Percentiles rank a stretch among this genome's conserved stretches.
Evolutionary conservation across 441 rosid genomes (phyloP).

Genomic region (Populus trichocarpa): DNA sequence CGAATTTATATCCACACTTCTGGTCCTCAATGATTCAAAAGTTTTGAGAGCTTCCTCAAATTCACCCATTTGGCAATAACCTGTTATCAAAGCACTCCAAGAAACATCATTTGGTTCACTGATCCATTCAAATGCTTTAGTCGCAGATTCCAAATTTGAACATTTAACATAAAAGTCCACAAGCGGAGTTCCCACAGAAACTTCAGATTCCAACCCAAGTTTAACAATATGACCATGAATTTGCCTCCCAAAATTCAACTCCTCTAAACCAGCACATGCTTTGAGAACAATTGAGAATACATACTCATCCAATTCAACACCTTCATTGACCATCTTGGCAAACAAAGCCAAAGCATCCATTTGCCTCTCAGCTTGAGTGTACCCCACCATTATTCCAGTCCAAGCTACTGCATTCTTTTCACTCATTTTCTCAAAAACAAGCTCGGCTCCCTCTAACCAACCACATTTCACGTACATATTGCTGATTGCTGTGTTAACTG

Average conservation of each 20-base stretch:
- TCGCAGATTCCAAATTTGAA: conserved; percentile 39
- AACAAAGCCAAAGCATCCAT: conserved; percentile 43
- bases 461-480: conserved; percentile 51
- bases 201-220: conserved; percentile 50
- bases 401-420: conserved; percentile 45
- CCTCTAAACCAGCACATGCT: conserved; percentile 41
- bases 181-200: conserved; percentile 56
- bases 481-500: conserved; percentile 52
- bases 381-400: conserved; percentile 73
- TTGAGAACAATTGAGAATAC: conserved; percentile 61
- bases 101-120: conserved; percentile 59
- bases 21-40: conserved; percentile 45
- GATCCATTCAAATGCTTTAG: conserved; percentile 50
- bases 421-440: conserved; percentile 47
- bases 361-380: conserved; percentile 33
- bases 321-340: conserved; percentile 43
- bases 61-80: conserved; percentile 64
- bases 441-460: conserved; percentile 41
- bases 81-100: conserved; percentile 76
- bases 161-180: conserved; percentile 67
- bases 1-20: conserved; percentile 43
- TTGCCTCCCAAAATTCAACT: conserved; percentile 49
- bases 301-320: conserved; percentile 41
- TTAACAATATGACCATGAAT: conserved; percentile 53
- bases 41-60: conserved; percentile 54